Evolutionary conservation across 805 yeast genomes (phyloP).

Genomic region (Pichia californica): DNA sequence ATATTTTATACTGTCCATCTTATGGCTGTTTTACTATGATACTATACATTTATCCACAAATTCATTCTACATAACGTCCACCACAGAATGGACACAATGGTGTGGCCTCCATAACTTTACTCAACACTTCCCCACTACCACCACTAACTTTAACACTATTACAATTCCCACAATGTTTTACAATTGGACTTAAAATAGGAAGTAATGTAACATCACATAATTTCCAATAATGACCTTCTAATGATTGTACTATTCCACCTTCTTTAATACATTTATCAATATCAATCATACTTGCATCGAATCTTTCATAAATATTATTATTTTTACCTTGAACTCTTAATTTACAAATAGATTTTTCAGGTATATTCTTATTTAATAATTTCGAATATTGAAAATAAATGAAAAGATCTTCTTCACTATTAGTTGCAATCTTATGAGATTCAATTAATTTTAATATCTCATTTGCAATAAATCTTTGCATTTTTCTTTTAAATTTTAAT

Average conservation of each 20-base stretch:
- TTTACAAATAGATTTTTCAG: slow-evolving; percentile 4
- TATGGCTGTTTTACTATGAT: too few relatives aligned
- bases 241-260: background rate
- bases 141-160: slow-evolving; percentile 4
- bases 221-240: slow-evolving; percentile 16
- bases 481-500: background rate
- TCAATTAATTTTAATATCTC: slow-evolving; percentile 10
- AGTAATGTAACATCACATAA: slow-evolving; percentile 14
- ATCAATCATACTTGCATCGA: slow-evolving; percentile 1
- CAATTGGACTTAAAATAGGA: slow-evolving; percentile 11
- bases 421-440: background rate
- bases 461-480: slow-evolving; percentile 9
- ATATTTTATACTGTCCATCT: too few relatives aligned
- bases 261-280: background rate
- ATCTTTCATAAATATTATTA: slow-evolving; percentile 2
- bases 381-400: slow-evolving; percentile 11
- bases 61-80: slow-evolving; percentile 9
- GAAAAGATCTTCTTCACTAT: slow-evolving; percentile 9
- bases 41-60: too few relatives aligned
- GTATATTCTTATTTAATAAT: slow-evolving; percentile 2
- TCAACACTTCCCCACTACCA: slow-evolving; percentile 3
- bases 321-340: slow-evolving; percentile 6
- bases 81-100: slow-evolving; percentile 15
- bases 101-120: slow-evolving; percentile 4
- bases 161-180: slow-evolving; percentile 12